Percentiles rank a stretch among this genome's conserved stretches.
phyloP scores from a whole-genome alignment of 129 eudicot species.

The Tagetes patula region DNA sequence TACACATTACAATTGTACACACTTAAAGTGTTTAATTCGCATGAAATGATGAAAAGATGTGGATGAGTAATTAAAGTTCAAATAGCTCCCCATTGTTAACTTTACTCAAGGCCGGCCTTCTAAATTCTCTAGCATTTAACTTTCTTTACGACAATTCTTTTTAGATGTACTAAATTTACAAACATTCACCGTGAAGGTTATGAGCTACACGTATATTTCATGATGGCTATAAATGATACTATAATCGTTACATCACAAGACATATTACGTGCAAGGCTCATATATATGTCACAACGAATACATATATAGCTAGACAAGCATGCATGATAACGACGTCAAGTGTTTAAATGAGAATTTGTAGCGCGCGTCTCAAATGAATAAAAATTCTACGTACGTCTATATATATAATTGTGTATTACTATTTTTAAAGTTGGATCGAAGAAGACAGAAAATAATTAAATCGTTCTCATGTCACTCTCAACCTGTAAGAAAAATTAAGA shows the following conservation, averaged over 20 bases:
- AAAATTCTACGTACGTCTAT: not conserved
- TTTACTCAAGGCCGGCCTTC: too few species aligned
- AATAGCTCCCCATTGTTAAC: too few species aligned
- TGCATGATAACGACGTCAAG: not conserved
- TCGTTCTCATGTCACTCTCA: conserved; percentile 36
- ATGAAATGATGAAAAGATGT: too few species aligned
- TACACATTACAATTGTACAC: too few species aligned
- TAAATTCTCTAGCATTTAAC: too few species aligned
- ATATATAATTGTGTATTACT: not conserved
- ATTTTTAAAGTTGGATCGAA: conserved; percentile 18
- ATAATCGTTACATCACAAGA: not conserved
- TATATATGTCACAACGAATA: not conserved
- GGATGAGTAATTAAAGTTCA: too few species aligned
- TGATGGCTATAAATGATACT: not conserved
- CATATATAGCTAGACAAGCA: not conserved
- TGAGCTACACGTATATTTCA: not conserved
- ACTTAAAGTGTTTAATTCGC: too few species aligned
- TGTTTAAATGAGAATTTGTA: not conserved
- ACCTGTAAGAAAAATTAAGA: conserved; percentile 35
- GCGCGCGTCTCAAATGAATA: not conserved
- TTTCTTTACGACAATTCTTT: too few species aligned
- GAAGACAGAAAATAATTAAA: conserved; percentile 12
- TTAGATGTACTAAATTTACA: too few species aligned
- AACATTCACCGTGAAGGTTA: not conserved
- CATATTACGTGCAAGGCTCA: not conserved